phyloP scores from a whole-genome alignment of 305 asterid genomes.

The Rubia balearica region DNA sequence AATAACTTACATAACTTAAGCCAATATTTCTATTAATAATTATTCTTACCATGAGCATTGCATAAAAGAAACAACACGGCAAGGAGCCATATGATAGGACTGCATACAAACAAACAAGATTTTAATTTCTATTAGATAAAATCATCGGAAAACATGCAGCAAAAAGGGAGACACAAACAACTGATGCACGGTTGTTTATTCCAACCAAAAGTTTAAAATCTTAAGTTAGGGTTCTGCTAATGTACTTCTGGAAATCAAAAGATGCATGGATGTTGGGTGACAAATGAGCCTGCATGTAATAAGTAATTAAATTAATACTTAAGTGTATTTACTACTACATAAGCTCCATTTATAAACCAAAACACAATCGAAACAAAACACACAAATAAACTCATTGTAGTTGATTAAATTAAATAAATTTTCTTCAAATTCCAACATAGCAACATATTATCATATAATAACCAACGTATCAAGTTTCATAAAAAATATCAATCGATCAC shows the following conservation, averaged over 20 bases:
- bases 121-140: neutral
- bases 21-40: too few relatives aligned
- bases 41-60: constrained; percentile 55
- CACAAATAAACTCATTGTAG: too few relatives aligned
- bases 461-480: too few relatives aligned
- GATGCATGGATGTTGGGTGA: constrained; percentile 47
- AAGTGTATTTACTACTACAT: too few relatives aligned
- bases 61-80: constrained; percentile 54
- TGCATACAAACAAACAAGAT: constrained; percentile 19
- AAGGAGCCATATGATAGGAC: constrained; percentile 61
- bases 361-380: too few relatives aligned
- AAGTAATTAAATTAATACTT: neutral
- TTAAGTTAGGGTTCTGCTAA: constrained; percentile 59
- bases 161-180: neutral
- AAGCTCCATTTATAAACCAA: too few relatives aligned
- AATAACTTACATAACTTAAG: too few relatives aligned
- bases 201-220: constrained; percentile 72
- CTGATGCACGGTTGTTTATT: constrained; percentile 49
- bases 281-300: constrained; percentile 55
- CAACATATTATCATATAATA: too few relatives aligned
- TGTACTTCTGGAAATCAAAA: constrained; percentile 73
- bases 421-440: too few relatives aligned
- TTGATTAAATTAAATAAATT: too few relatives aligned
- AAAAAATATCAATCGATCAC: too few relatives aligned
- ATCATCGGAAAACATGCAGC: too few relatives aligned